Conservation (phyloP, 768 basidiomycete genomes). For the Tulasnella sp. region DNA sequence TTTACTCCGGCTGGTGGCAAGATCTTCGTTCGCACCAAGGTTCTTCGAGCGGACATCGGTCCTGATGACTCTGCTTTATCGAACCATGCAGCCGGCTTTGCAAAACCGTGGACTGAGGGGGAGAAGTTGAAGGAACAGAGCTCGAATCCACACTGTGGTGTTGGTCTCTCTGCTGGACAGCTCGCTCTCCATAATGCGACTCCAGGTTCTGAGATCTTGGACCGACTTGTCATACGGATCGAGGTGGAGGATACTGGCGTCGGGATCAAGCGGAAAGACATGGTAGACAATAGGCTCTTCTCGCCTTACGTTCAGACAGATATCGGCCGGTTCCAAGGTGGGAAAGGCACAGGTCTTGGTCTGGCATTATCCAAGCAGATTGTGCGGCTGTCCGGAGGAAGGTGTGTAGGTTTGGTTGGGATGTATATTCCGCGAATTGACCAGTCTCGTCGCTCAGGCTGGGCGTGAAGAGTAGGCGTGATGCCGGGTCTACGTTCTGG, state of each 20-base stretch:
- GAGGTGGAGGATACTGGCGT: conserved; percentile 37
- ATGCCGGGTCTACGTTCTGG: conserved; percentile 23
- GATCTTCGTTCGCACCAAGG: conserved; percentile 22
- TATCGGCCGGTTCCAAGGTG: conserved; percentile 35
- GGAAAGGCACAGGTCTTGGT: conserved; percentile 34
- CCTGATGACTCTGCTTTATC: neutral
- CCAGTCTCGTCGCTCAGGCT: conserved; percentile 17
- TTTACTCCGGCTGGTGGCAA: conserved; percentile 25
- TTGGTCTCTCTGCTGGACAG: neutral
- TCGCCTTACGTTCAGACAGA: conserved; percentile 32
- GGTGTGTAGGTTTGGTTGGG: conserved; percentile 15
- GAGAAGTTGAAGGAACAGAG: neutral
- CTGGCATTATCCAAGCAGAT: conserved; percentile 35
- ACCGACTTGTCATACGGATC: conserved; percentile 30
- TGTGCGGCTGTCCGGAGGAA: conserved; percentile 32
- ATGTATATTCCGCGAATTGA: no score
- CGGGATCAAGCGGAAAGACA: conserved; percentile 24
- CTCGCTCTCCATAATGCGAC: neutral
- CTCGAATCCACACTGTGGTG: neutral
- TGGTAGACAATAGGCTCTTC: conserved; percentile 12
- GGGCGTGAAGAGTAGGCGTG: conserved; percentile 27
- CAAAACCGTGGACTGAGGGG: neutral
- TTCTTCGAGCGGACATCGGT: conserved; percentile 17
- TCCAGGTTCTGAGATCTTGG: neutral
- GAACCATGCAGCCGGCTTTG: no score